Evolutionary conservation across 1,284 basidiomycete genomes (phyloP).

Genomic region (Lentinula novae-zelandiae): DNA sequence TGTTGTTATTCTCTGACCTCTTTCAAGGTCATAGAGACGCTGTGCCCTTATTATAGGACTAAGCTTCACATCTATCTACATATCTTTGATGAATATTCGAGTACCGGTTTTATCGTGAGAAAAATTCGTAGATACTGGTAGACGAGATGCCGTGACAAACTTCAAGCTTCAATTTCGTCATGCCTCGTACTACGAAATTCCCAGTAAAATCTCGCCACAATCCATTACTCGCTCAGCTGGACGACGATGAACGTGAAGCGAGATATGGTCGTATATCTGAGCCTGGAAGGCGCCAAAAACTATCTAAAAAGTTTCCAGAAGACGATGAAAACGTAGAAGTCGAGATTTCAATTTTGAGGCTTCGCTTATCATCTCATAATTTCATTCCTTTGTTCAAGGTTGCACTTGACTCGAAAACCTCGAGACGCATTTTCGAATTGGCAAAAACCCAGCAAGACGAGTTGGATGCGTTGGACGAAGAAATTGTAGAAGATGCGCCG

Average conservation of each 20-base stretch:
- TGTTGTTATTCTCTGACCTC: no score
- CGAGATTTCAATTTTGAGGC: constrained; percentile 14
- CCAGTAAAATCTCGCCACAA: constrained; percentile 68
- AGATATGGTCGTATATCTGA: constrained; percentile 77
- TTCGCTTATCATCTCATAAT: neutral
- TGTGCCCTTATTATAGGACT: no score
- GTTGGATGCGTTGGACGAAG: constrained; percentile 48
- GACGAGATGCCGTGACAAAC: neutral
- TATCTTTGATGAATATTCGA: no score
- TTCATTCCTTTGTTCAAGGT: constrained; percentile 38
- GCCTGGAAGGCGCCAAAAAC: constrained; percentile 66
- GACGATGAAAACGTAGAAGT: constrained; percentile 62
- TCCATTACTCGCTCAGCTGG: constrained; percentile 77
- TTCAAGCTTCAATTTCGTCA: constrained; percentile 22
- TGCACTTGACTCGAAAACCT: constrained; percentile 83
- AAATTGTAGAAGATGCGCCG: constrained; percentile 35
- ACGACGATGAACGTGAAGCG: constrained; percentile 68
- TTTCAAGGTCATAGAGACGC: no score
- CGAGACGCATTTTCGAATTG: constrained; percentile 87
- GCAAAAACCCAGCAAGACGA: constrained; percentile 95
- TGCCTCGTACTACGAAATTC: constrained; percentile 61
- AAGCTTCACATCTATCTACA: no score
- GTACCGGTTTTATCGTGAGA: no score
- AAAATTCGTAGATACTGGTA: neutral
- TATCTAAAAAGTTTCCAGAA: constrained; percentile 36